Conservation (phyloP, 768 basidiomycete species). For the Lactifluus volemus region DNA sequence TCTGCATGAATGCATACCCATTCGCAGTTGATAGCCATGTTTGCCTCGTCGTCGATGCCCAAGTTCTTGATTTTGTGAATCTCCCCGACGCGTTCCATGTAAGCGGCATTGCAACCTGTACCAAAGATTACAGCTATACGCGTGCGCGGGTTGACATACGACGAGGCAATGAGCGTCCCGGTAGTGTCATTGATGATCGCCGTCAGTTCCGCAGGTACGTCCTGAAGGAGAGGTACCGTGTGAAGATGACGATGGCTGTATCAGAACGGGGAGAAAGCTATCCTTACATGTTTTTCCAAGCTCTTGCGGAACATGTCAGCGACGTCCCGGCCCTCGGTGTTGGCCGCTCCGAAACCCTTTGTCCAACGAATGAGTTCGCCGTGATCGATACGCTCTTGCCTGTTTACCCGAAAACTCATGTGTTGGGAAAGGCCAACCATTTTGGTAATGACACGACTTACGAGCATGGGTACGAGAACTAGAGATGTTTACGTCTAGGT, state of each 20-base stretch:
- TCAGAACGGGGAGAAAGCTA: not conserved
- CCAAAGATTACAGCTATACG: slow-evolving; percentile 97
- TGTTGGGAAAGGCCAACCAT: not conserved
- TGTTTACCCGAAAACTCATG: slow-evolving; percentile 23
- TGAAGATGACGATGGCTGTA: not conserved
- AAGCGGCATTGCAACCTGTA: slow-evolving; percentile 97
- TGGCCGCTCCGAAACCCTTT: slow-evolving; percentile 91
- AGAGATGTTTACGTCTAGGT: slow-evolving; percentile 10
- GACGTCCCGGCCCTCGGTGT: slow-evolving; percentile 89
- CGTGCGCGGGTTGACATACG: slow-evolving; percentile 86
- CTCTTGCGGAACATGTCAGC: slow-evolving; percentile 87
- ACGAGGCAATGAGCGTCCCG: slow-evolving; percentile 92
- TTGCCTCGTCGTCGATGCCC: slow-evolving; percentile 51
- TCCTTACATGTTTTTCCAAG: slow-evolving; percentile 63
- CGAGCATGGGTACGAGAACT: slow-evolving; percentile 96
- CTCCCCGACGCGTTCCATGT: slow-evolving; percentile 83
- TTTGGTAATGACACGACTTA: slow-evolving; percentile 34
- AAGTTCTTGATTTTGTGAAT: slow-evolving; percentile 79
- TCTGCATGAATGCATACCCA: slow-evolving; percentile 47
- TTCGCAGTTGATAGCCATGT: slow-evolving; percentile 97
- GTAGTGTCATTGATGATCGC: slow-evolving; percentile 98
- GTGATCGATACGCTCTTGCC: slow-evolving; percentile 92
- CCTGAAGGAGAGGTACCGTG: slow-evolving; percentile 33
- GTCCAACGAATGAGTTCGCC: slow-evolving; percentile 96
- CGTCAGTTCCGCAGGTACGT: slow-evolving; percentile 74